A percentile compares a stretch with the other conserved stretches of the same genome.
phyloP scores from a whole-genome alignment of 2,329 filamentous ascomycete species.

The Cladosporium halotolerans region DNA sequence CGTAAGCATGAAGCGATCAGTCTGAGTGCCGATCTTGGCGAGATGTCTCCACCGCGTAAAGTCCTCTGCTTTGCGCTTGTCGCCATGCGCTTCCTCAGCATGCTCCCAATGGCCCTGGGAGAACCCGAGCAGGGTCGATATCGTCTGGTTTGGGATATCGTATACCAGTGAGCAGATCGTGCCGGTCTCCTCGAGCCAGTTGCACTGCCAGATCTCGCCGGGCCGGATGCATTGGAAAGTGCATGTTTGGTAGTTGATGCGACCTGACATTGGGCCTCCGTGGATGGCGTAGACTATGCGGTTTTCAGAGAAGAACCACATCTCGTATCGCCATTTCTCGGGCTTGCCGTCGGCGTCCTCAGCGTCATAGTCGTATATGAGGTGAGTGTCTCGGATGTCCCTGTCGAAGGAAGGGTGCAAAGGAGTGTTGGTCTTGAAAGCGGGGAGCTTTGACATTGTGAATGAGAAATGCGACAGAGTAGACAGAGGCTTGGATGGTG shows the following conservation, averaged over 20 bases:
- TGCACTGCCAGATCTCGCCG: slow-evolving; percentile 54
- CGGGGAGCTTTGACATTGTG: slow-evolving; percentile 22
- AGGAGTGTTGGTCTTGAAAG: slow-evolving; percentile 19
- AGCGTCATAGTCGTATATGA: slow-evolving; percentile 53
- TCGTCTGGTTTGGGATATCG: slow-evolving; percentile 44
- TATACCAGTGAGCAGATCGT: slow-evolving; percentile 52
- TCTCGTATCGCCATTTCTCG: slow-evolving; percentile 56
- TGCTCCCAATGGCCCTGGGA: slow-evolving; percentile 51
- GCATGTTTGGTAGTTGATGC: slow-evolving; percentile 46
- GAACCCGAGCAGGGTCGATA: slow-evolving; percentile 50
- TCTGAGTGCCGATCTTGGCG: slow-evolving; percentile 45
- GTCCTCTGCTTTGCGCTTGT: slow-evolving; percentile 49
- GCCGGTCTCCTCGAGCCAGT: slow-evolving; percentile 56
- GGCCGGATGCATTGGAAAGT: slow-evolving; percentile 52
- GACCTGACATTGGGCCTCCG: slow-evolving; percentile 52
- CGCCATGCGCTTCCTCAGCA: slow-evolving; percentile 46
- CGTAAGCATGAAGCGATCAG: slow-evolving; percentile 46
- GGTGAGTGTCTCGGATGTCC: slow-evolving; percentile 49
- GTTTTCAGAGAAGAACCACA: slow-evolving; percentile 49
- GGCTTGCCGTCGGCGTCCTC: slow-evolving; percentile 43
- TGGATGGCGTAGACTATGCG: slow-evolving; percentile 55
- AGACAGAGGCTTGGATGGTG: too few relatives aligned
- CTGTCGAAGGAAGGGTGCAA: slow-evolving; percentile 35
- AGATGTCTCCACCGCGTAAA: slow-evolving; percentile 48
- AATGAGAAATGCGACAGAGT: background rate